phyloP scores from a whole-genome alignment of 306 rosid genomes.

The Castanea sativa region DNA sequence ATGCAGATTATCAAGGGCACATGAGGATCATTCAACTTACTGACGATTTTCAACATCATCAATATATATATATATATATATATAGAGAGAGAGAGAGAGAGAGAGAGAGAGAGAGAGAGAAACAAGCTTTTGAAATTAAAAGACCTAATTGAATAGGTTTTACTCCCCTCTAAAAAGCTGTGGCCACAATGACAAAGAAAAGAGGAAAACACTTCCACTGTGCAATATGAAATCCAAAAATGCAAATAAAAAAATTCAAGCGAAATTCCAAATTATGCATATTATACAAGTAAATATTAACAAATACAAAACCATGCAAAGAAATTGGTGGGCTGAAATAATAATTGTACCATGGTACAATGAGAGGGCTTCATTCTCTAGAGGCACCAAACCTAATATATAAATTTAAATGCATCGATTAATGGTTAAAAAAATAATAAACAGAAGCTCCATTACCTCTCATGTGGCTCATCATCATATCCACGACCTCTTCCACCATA shows the following conservation, averaged over 20 bases:
- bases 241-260: background rate
- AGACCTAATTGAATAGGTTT: too few relatives aligned
- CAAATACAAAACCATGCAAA: background rate
- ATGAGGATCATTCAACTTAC: too few relatives aligned
- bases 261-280: background rate
- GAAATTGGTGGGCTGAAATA: background rate
- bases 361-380: background rate
- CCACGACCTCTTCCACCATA: conserved; percentile 70
- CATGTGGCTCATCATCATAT: conserved; percentile 45
- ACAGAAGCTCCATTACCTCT: conserved; percentile 48
- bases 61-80: too few relatives aligned
- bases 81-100: too few relatives aligned
- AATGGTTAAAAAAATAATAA: background rate
- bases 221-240: background rate
- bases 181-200: background rate
- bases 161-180: background rate
- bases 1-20: too few relatives aligned
- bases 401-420: background rate
- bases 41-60: too few relatives aligned
- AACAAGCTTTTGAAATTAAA: too few relatives aligned
- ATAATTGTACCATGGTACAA: background rate
- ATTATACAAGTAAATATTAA: background rate
- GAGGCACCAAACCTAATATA: background rate
- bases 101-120: too few relatives aligned
- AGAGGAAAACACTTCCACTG: background rate